A percentile compares a stretch with the other conserved stretches of the same genome.
Evolutionary conservation across 805 yeast species (phyloP).

Genomic region (Saturnispora sanitii): DNA sequence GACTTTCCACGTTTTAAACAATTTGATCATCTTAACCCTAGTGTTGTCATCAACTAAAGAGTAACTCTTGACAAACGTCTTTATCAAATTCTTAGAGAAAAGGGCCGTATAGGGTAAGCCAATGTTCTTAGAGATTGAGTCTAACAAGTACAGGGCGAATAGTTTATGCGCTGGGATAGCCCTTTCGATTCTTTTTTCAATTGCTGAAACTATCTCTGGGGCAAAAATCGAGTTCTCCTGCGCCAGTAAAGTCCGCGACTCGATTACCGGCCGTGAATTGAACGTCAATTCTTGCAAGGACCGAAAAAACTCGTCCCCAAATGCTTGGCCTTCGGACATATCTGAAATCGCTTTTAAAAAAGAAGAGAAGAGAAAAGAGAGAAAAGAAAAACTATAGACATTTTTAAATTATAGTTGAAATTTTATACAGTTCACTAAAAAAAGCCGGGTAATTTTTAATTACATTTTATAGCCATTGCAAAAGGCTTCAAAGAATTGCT

Average conservation of each 20-base stretch:
- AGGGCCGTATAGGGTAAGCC: slow-evolving; percentile 84
- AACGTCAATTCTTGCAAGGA: slow-evolving; percentile 71
- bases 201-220: slow-evolving; percentile 62
- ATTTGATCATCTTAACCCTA: slow-evolving; percentile 59
- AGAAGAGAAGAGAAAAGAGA: neutral
- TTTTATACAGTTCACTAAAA: too few species aligned
- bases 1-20: slow-evolving; percentile 83
- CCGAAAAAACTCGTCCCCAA: slow-evolving; percentile 55
- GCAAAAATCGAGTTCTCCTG: slow-evolving; percentile 76
- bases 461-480: neutral
- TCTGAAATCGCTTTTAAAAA: neutral
- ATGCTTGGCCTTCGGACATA: slow-evolving; percentile 15
- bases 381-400: neutral
- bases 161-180: slow-evolving; percentile 80
- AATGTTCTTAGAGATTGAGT: slow-evolving; percentile 83
- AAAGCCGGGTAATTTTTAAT: slow-evolving; percentile 2
- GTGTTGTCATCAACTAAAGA: slow-evolving; percentile 69
- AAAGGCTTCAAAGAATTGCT: neutral
- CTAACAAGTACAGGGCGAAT: slow-evolving; percentile 74
- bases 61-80: slow-evolving; percentile 65
- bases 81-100: slow-evolving; percentile 60
- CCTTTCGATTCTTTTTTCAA: slow-evolving; percentile 63
- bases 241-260: slow-evolving; percentile 75
- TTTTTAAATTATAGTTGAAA: neutral
- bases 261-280: slow-evolving; percentile 85